Base-by-base conservation (phyloP, 139 green algal genomes). In the Diplosphaera chodatii region DNA sequence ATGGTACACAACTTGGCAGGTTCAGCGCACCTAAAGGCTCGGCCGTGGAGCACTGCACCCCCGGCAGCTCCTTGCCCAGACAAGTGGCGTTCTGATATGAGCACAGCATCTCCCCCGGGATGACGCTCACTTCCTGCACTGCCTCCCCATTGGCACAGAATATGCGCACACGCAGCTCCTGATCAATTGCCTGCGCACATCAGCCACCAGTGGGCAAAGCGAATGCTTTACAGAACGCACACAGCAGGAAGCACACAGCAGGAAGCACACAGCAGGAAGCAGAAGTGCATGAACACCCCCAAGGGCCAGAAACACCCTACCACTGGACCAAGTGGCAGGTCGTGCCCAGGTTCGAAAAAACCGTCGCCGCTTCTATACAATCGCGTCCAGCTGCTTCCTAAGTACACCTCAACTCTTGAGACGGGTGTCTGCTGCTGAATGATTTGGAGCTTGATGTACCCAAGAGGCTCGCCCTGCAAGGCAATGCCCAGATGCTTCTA, bases 361-460 rank as follows among this genome's bases (percentile, higher is more conserved):
- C 48, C 48, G 16, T 59, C 48, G 48, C 48, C 48, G 48, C 13
- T n/a, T 23, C 48, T 10, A 10, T n/a, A 4, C 16, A 59, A 25
- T 3, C 16, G 3, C 3, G 18, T 59, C 48, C 48, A 59, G 48
- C 48, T 3, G 48, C 16, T 25, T 3, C 3, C 4, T 18, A 59
- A 25, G 10, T n/a, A 59, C 48, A 59, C 48, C 16, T 96, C 83
- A 66, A 37, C 28, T 22, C 13, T 41, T 27, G 37, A 70, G 37
- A 63, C 20, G 55, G 66, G 31, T 18, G 13, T 55, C 28, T 64
- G 66, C 55, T 71, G 66, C 27, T n/a, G 22, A 29, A 29, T 64
- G 29, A 71, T 1, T 29, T 64, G 10, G 55, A 40, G 55, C 29
- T 33, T 32, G 21, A 37, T 71, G 66, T 40, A 33, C 22, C 48